These are phyloP conservation scores for Kodamaea derodonti DNA, from an alignment of 1,139 yeast genomes.

Conservation along the genomic window DNA sequence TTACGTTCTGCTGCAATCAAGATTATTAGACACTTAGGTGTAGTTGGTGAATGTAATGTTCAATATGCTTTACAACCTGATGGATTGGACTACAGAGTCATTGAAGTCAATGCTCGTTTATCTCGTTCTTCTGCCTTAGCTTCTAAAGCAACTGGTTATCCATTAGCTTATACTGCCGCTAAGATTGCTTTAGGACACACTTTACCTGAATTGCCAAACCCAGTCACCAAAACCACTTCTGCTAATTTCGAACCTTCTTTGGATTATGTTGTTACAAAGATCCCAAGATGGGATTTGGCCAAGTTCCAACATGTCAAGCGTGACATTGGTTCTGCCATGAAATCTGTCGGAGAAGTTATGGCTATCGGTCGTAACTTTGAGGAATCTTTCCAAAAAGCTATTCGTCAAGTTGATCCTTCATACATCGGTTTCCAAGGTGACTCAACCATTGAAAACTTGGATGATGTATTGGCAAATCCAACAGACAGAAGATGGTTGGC, in stretches of 20 bases:
- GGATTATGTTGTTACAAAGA: constrained; percentile 94
- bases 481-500: constrained; percentile 98
- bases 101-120: constrained; percentile 95
- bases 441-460: constrained; percentile 66
- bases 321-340: constrained; percentile 94
- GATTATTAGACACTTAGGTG: constrained; percentile 96
- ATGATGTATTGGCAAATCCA: constrained; percentile 78
- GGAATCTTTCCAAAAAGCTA: constrained; percentile 97
- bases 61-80: constrained; percentile 96
- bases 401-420: constrained; percentile 94
- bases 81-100: constrained; percentile 91
- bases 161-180: constrained; percentile 97
- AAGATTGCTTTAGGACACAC: constrained; percentile 94
- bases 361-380: constrained; percentile 97
- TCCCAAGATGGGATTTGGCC: constrained; percentile 97
- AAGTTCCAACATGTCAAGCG: constrained; percentile 94
- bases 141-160: constrained; percentile 97
- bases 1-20: constrained; percentile 95
- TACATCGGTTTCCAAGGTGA: constrained; percentile 90
- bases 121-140: constrained; percentile 98
- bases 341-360: constrained; percentile 99
- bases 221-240: constrained; percentile 92
- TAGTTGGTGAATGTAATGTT: constrained; percentile 98
- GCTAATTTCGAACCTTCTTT: constrained; percentile 97
- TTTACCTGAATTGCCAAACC: constrained; percentile 91